These are phyloP conservation scores for Hagleromyces aurorensis DNA, from an alignment of 805 yeast genomes.

Conservation along the genomic window DNA sequence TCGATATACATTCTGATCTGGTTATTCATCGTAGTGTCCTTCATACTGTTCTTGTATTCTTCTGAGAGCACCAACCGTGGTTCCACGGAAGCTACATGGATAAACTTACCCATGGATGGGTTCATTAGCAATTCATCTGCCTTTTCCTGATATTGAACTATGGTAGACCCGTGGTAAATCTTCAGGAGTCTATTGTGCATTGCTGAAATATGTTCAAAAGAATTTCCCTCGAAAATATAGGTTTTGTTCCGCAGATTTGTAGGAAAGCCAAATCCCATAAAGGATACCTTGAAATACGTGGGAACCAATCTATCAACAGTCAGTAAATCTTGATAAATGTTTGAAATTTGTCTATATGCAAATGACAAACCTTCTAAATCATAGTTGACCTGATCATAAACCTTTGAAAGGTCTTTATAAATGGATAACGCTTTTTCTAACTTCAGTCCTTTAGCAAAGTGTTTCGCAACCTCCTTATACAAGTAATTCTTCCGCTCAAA, in stretches of 20 bases:
- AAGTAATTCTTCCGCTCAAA: conserved; percentile 75
- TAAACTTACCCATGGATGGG: conserved; percentile 61
- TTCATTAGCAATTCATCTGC: conserved; percentile 42
- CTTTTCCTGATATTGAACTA: conserved; percentile 49
- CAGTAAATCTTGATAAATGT: conserved; percentile 59
- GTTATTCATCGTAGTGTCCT: conserved; percentile 32
- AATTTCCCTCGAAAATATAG: conserved; percentile 77
- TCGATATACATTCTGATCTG: conserved; percentile 70
- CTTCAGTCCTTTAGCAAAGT: conserved; percentile 62
- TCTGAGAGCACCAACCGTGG: conserved; percentile 36
- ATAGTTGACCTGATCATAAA: conserved; percentile 63
- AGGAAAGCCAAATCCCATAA: conserved; percentile 83
- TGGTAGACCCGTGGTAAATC: conserved; percentile 74
- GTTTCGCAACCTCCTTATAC: conserved; percentile 59
- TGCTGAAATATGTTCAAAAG: conserved; percentile 80
- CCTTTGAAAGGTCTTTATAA: conserved; percentile 67
- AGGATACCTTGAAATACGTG: conserved; percentile 70
- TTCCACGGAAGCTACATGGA: conserved; percentile 64
- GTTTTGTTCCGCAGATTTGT: conserved; percentile 63
- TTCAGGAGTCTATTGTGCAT: conserved; percentile 69
- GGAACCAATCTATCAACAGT: conserved; percentile 66
- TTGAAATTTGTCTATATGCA: conserved; percentile 60
- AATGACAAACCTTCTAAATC: conserved; percentile 69
- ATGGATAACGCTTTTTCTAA: conserved; percentile 74
- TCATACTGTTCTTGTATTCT: conserved; percentile 40